A percentile compares a stretch with the other conserved stretches of the same genome.
Conservation (phyloP, 2,329 filamentous ascomycete genomes). For the Aspergillus eucalypticola region DNA sequence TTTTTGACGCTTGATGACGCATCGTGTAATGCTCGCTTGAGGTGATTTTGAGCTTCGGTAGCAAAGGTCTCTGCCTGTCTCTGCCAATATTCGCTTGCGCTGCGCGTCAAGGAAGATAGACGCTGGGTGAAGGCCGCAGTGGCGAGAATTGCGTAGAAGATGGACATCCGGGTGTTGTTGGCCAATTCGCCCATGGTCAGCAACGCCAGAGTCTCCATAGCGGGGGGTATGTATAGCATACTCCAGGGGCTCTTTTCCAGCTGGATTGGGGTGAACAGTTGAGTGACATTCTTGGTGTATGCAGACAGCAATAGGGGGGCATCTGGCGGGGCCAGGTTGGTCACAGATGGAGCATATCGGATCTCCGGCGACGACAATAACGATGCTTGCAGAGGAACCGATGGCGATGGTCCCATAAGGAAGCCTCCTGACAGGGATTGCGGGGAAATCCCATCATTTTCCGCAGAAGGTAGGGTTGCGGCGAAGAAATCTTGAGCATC, state of each 20-base stretch:
- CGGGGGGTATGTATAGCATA: conserved; percentile 45
- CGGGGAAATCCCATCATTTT: background rate
- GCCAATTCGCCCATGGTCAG: conserved; percentile 44
- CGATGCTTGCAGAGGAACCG: background rate
- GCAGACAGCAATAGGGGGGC: conserved; percentile 42
- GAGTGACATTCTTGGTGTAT: conserved; percentile 40
- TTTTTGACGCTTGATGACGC: conserved; percentile 38
- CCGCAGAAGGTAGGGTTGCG: conserved; percentile 10
- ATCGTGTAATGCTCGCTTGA: conserved; percentile 36
- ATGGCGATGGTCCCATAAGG: background rate
- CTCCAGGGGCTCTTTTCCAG: conserved; percentile 49
- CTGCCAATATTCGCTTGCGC: conserved; percentile 30
- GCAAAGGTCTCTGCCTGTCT: conserved; percentile 34
- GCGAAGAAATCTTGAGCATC: conserved; percentile 3
- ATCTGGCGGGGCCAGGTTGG: conserved; percentile 24
- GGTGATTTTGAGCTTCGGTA: conserved; percentile 33
- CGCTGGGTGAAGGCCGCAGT: conserved; percentile 48
- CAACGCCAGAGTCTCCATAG: conserved; percentile 46
- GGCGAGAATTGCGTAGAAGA: conserved; percentile 45
- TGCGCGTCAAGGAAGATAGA: conserved; percentile 25
- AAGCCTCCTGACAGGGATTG: background rate
- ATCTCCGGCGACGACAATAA: background rate
- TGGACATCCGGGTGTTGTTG: conserved; percentile 40
- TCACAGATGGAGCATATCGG: background rate
- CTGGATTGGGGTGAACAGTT: conserved; percentile 29